Conservation (phyloP, 352 stramenopile genomes). For the Phytopythium kandeliae region DNA sequence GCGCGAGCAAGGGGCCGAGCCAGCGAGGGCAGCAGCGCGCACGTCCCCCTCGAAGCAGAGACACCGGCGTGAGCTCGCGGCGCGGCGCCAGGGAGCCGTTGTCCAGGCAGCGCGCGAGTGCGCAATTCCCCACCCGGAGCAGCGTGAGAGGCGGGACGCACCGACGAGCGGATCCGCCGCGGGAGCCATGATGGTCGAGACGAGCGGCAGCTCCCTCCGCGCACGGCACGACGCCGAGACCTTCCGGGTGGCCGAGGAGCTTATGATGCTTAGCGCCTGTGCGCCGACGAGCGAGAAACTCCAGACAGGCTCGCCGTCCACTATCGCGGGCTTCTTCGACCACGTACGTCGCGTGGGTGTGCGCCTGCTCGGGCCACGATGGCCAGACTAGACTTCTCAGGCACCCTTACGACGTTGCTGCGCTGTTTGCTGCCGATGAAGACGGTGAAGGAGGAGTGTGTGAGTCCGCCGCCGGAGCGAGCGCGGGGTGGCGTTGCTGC, state of each 20-base stretch:
- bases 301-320: constrained; percentile 20
- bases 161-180: not conserved
- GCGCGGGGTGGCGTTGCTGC: not conserved
- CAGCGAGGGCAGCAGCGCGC: not conserved
- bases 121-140: not conserved
- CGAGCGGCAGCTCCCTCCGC: constrained; percentile 8
- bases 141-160: not conserved
- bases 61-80: not conserved
- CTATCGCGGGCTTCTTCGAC: constrained; percentile 29
- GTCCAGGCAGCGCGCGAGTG: too few relatives aligned
- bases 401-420: not conserved
- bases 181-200: constrained; percentile 23
- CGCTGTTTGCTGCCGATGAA: not conserved
- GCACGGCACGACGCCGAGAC: constrained; percentile 55
- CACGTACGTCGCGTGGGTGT: constrained; percentile 9
- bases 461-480: not conserved
- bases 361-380: not conserved
- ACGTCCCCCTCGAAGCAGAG: not conserved
- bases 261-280: constrained; percentile 62
- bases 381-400: too few relatives aligned
- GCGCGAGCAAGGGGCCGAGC: not conserved
- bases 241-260: constrained; percentile 69
- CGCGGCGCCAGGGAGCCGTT: not conserved
- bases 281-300: constrained; percentile 8
- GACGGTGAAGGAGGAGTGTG: not conserved